Conservation (phyloP, 257 asterid species). For the Nicotiana obtusifolia region DNA sequence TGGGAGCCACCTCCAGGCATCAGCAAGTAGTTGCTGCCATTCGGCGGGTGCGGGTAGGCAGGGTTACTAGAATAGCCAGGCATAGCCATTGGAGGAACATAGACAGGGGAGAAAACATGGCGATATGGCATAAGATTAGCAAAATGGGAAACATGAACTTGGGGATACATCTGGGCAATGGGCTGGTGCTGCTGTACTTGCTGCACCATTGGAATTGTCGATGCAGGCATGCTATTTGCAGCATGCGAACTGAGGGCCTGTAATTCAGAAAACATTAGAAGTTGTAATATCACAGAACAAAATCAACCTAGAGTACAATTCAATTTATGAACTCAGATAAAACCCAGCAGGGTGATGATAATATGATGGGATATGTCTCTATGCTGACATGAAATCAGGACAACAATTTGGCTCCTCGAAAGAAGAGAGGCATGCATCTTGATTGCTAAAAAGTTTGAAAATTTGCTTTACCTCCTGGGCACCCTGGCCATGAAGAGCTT, state of each 20-base stretch:
- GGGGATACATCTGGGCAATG: slow-evolving; percentile 94
- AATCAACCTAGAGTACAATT: not conserved
- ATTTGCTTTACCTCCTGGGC: slow-evolving; percentile 66
- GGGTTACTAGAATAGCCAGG: slow-evolving; percentile 85
- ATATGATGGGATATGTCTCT: not conserved
- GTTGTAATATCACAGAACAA: slow-evolving; percentile 4
- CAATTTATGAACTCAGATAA: not conserved
- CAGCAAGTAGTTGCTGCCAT: slow-evolving; percentile 71
- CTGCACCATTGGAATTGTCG: slow-evolving; percentile 65
- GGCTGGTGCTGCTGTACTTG: slow-evolving; percentile 60
- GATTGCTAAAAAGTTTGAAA: not conserved
- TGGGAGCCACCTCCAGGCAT: slow-evolving; percentile 91
- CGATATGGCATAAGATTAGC: slow-evolving; percentile 88
- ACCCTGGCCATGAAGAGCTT: slow-evolving; percentile 59
- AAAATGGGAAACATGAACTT: slow-evolving; percentile 73
- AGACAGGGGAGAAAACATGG: slow-evolving; percentile 68
- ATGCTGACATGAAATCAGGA: not conserved
- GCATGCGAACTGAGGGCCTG: slow-evolving; percentile 57
- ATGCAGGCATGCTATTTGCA: slow-evolving; percentile 43
- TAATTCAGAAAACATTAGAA: slow-evolving; percentile 10
- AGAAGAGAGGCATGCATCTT: not conserved
- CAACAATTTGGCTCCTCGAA: not conserved
- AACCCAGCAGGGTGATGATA: not conserved
- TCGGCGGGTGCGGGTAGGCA: slow-evolving; percentile 86
- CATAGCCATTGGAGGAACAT: slow-evolving; percentile 84